These are phyloP conservation scores for Narthecium ossifragum DNA, from an alignment of 106 monocot species.

Conservation along the genomic window DNA sequence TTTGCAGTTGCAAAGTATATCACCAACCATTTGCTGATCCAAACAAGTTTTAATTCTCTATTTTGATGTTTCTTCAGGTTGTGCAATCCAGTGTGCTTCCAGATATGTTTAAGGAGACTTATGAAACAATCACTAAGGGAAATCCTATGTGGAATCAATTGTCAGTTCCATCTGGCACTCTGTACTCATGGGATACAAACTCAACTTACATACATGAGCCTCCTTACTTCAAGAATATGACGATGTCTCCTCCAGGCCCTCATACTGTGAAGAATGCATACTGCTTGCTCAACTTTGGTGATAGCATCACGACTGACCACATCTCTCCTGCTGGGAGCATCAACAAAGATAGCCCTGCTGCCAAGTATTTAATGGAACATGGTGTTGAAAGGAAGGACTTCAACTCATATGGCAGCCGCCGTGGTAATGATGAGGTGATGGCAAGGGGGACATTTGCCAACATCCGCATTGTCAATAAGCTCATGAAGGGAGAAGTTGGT, in stretches of 20 bases:
- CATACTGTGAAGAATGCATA: conserved; percentile 77
- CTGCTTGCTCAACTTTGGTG: conserved; percentile 76
- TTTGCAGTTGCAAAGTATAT: not conserved
- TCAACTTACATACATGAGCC: conserved; percentile 90
- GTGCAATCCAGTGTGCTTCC: conserved; percentile 72
- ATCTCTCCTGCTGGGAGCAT: conserved; percentile 96
- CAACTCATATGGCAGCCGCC: conserved; percentile 91
- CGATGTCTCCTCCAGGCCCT: conserved; percentile 83
- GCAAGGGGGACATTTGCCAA: conserved; percentile 94
- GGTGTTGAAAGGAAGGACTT: conserved; percentile 85
- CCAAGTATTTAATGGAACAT: conserved; percentile 61
- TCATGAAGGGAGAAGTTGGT: conserved; percentile 85
- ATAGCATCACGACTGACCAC: conserved; percentile 92
- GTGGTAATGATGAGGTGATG: conserved; percentile 93
- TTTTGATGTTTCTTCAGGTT: conserved; percentile 32
- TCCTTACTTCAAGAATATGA: conserved; percentile 94
- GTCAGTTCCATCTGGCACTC: conserved; percentile 34
- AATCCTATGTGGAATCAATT: conserved; percentile 84
- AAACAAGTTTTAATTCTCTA: too few relatives aligned
- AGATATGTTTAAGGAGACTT: conserved; percentile 61
- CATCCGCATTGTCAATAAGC: conserved; percentile 83
- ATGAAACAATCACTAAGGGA: conserved; percentile 64
- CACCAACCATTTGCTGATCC: too few relatives aligned
- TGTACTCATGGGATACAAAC: conserved; percentile 58
- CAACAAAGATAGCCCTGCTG: conserved; percentile 87